Percentiles rank a stretch among this genome's conserved stretches.
Conservation (phyloP, 306 rosid genomes). For the Purshia tridentata region DNA sequence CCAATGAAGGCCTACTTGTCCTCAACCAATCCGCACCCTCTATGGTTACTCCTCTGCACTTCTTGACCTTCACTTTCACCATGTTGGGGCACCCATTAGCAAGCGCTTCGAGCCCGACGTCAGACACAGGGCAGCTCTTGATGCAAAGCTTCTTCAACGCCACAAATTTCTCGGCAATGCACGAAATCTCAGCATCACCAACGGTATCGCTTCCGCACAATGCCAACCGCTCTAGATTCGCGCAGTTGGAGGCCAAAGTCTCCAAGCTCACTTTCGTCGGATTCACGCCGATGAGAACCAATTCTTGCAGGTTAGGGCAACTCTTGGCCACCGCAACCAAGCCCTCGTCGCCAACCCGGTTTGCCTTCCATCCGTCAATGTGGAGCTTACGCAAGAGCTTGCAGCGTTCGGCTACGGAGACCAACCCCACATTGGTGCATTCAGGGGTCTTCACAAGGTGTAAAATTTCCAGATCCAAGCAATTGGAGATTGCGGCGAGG, state of each 20-base stretch:
- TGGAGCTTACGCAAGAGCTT: conserved; percentile 87
- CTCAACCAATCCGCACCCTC: conserved; percentile 88
- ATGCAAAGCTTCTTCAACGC: conserved; percentile 96
- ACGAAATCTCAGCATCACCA: conserved; percentile 81
- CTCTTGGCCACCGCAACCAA: conserved; percentile 70
- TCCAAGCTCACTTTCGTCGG: conserved; percentile 83
- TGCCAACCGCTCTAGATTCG: conserved; percentile 83
- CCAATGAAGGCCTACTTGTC: conserved; percentile 55
- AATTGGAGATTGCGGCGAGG: conserved; percentile 68
- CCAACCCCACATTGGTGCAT: conserved; percentile 77
- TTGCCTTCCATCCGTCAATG: conserved; percentile 93
- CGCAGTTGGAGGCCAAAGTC: conserved; percentile 75
- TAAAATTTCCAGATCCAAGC: conserved; percentile 72
- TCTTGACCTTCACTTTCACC: conserved; percentile 96
- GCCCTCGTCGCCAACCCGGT: conserved; percentile 87
- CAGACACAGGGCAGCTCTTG: conserved; percentile 87
- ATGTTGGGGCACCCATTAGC: conserved; percentile 91
- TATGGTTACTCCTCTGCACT: conserved; percentile 76
- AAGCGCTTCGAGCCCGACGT: conserved; percentile 75
- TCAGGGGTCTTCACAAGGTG: conserved; percentile 93
- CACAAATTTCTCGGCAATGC: conserved; percentile 82
- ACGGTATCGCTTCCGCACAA: conserved; percentile 91
- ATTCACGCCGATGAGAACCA: conserved; percentile 89
- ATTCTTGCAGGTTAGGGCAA: conserved; percentile 80
- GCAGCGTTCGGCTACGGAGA: conserved; percentile 71